Base-by-base conservation (phyloP, 169 alveolate species). In the Cryptosporidium felis region DNA sequence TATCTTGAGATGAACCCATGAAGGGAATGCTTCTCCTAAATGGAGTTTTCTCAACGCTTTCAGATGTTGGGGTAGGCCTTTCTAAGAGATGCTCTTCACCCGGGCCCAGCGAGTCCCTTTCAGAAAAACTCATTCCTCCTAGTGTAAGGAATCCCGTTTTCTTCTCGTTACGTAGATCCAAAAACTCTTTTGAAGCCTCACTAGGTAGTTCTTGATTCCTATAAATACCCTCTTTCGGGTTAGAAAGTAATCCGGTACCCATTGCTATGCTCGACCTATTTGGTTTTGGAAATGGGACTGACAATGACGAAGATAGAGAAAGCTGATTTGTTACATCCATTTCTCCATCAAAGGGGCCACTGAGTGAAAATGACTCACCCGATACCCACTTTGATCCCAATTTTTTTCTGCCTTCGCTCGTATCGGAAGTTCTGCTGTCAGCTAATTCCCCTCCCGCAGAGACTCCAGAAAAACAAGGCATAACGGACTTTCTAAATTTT, bases 1-100 rank as follows among this genome's bases (percentile, higher is more conserved):
- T 74, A 34, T 74, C 85, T 53, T 74, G 85, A 30, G 85, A 74
- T 21, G 85, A 74, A 74, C 67, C 67, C 46, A 58, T 30, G 21
- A 53, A 53, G 5, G 85, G 85, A 36, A 74, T 74, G 23, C 85
- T 74, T 30, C 74, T 49, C 42, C 85, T 74, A 36, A 53, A 74
- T 10, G 85, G 85, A 30, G 85, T 74, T 53, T 74, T 56, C 21
- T 74, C 85, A n/a, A 74, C 40, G 42, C 74, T 49, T 8, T 36
- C 66, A 0, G 44, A 10, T 5, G 41, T 28, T 12, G 36, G 59
- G 1, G 32, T 32, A 9, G 40, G 45, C 1, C 85, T 38, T 74
- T n/a, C 30, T 9, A 38, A 49, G 14, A 14, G 53, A 21, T 67
- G 38, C 6, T 16, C 42, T 3, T 65, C 63, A 26, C 18, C n/a